Percentiles rank a stretch among this genome's conserved stretches.
Evolutionary conservation across 1,139 yeast species (phyloP).

Genomic region (Yamadazyma taylorii): DNA sequence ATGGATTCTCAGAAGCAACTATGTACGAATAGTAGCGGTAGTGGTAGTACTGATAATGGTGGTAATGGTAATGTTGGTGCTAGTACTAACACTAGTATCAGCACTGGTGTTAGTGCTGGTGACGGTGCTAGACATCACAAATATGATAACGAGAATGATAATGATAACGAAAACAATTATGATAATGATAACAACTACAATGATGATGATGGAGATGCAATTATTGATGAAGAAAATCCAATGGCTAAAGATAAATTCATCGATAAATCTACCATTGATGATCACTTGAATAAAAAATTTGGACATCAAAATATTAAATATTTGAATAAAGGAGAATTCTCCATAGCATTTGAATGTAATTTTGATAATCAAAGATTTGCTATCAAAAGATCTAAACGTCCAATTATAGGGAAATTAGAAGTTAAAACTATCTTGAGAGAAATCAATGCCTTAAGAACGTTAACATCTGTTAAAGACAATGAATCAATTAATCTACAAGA

Average conservation of each 20-base stretch:
- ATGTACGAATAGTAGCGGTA: too few relatives aligned
- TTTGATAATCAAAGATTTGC: slow-evolving; percentile 72
- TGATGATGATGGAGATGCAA: not conserved
- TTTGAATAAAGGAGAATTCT: slow-evolving; percentile 86
- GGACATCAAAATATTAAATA: slow-evolving; percentile 61
- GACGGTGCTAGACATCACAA: not conserved
- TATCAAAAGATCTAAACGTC: slow-evolving; percentile 75
- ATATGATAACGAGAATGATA: not conserved
- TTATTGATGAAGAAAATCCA: not conserved
- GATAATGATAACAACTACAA: too few relatives aligned
- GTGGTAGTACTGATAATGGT: too few relatives aligned
- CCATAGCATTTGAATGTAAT: slow-evolving; percentile 78
- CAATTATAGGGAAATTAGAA: slow-evolving; percentile 43
- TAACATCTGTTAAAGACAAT: slow-evolving; percentile 43
- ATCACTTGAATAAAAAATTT: slow-evolving; percentile 66
- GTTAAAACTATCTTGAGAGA: slow-evolving; percentile 38
- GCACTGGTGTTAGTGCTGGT: too few relatives aligned
- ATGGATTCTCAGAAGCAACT: too few relatives aligned
- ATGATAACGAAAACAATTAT: not conserved
- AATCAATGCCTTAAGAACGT: slow-evolving; percentile 44
- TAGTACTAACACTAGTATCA: too few relatives aligned
- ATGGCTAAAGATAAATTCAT: slow-evolving; percentile 4
- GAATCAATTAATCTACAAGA: slow-evolving; percentile 43
- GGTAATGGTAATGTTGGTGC: too few relatives aligned
- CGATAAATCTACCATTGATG: slow-evolving; percentile 40